Evolutionary conservation across 371 early-diverging fungal species (phyloP).

Genomic region (Mortierella sp.): DNA sequence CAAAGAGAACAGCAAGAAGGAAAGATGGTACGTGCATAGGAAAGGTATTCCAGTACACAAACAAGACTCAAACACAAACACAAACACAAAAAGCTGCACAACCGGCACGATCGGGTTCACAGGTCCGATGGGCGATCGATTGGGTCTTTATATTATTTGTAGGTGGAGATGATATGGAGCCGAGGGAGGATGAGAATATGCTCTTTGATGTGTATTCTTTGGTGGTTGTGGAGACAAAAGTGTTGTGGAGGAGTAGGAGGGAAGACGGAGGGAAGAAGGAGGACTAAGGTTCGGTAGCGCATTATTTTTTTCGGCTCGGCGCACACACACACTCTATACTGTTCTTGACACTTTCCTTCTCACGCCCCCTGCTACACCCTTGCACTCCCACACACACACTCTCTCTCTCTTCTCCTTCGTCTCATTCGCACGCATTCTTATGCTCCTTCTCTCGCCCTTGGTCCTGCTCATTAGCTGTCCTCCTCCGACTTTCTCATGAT

Average conservation of each 20-base stretch:
- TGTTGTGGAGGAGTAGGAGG: neutral
- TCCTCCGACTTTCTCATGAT: neutral
- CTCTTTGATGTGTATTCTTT: neutral
- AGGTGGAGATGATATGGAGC: neutral
- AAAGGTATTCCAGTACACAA: neutral
- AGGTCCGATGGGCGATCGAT: neutral
- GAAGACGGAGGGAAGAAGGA: neutral
- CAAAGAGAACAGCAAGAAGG: neutral
- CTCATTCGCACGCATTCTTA: neutral
- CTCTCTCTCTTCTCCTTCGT: neutral
- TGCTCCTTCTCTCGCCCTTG: neutral
- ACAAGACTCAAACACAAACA: neutral
- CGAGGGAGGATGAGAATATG: neutral
- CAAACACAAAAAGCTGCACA: neutral
- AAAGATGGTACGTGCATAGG: neutral
- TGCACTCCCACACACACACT: neutral
- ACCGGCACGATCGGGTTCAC: neutral
- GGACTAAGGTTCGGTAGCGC: neutral
- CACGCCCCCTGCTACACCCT: neutral
- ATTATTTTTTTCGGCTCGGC: conserved; percentile 7
- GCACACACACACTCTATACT: neutral
- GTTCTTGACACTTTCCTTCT: neutral
- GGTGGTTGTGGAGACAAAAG: conserved; percentile 1
- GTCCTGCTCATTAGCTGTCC: neutral
- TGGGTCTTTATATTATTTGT: neutral